These are phyloP conservation scores for Kurtzmaniella quercitrusa DNA, from an alignment of 1,139 yeast species.

Conservation along the genomic window DNA sequence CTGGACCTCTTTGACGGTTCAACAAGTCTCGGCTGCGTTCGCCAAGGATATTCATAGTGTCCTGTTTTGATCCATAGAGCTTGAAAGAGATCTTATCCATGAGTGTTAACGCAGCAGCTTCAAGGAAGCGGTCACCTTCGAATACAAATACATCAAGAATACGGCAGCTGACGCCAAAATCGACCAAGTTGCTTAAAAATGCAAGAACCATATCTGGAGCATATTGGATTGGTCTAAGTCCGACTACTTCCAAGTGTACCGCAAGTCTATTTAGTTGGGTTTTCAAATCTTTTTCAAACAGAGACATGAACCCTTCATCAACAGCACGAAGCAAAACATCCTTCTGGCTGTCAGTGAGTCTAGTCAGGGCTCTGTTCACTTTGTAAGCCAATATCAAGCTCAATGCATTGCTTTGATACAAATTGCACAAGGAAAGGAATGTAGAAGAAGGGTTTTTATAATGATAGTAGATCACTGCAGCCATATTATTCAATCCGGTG, in stretches of 20 bases:
- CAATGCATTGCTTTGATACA: conserved; percentile 32
- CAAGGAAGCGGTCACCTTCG: conserved; percentile 52
- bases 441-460: conserved; percentile 33
- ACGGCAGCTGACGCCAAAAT: conserved; percentile 23
- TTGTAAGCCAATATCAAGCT: conserved; percentile 18
- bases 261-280: conserved; percentile 41
- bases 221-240: conserved; percentile 27
- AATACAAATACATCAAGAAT: conserved; percentile 57
- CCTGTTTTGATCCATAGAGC: conserved; percentile 48
- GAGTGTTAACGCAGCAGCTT: conserved; percentile 46
- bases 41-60: conserved; percentile 36
- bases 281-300: conserved; percentile 46
- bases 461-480: conserved; percentile 39
- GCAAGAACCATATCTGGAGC: conserved; percentile 19
- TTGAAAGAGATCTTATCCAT: conserved; percentile 46
- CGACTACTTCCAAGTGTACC: conserved; percentile 44
- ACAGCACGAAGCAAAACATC: conserved; percentile 8
- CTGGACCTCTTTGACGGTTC: conserved; percentile 9
- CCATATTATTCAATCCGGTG: conserved; percentile 27
- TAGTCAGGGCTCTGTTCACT: background rate
- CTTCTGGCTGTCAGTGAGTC: conserved; percentile 3
- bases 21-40: conserved; percentile 16
- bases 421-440: conserved; percentile 41
- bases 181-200: conserved; percentile 18
- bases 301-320: conserved; percentile 19